These are phyloP conservation scores for Coemansia sp. DNA, from an alignment of 192 early-diverging fungal species.

Conservation along the genomic window DNA sequence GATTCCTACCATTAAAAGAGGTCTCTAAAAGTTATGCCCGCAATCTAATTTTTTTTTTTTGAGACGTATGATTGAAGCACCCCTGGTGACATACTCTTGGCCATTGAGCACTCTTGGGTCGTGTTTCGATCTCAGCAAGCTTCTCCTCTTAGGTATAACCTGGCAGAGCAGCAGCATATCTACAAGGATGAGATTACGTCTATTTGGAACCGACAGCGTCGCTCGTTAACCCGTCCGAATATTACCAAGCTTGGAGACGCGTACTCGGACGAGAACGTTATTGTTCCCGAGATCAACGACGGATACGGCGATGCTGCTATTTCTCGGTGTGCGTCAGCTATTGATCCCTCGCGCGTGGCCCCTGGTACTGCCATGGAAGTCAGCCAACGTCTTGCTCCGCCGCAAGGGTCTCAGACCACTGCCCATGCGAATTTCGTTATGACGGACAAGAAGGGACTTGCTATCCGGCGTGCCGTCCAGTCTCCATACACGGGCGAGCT, in stretches of 20 bases:
- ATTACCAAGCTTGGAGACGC: conserved; percentile 15
- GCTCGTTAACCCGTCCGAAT: conserved; percentile 62
- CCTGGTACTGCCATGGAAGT: conserved; percentile 45
- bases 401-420: conserved; percentile 15
- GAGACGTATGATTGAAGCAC: too few species aligned
- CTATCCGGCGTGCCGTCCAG: conserved; percentile 48
- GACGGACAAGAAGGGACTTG: conserved; percentile 44
- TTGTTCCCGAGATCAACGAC: conserved; percentile 52
- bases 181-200: conserved; percentile 91
- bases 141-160: conserved; percentile 62
- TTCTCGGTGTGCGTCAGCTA: conserved; percentile 13
- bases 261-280: conserved; percentile 36
- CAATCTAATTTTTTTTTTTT: too few species aligned
- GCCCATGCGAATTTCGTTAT: conserved; percentile 49
- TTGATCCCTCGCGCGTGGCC: conserved; percentile 24
- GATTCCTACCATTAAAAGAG: too few species aligned
- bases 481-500: conserved; percentile 65
- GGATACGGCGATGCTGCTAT: conserved; percentile 48
- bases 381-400: conserved; percentile 31
- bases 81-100: too few species aligned
- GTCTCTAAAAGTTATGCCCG: too few species aligned
- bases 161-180: conserved; percentile 93
- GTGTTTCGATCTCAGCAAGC: too few species aligned
- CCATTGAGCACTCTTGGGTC: too few species aligned
- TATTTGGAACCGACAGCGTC: conserved; percentile 91